These are phyloP conservation scores for Xylariomycetidae sp. DNA, from an alignment of 2,329 filamentous ascomycete species.

Conservation along the genomic window DNA sequence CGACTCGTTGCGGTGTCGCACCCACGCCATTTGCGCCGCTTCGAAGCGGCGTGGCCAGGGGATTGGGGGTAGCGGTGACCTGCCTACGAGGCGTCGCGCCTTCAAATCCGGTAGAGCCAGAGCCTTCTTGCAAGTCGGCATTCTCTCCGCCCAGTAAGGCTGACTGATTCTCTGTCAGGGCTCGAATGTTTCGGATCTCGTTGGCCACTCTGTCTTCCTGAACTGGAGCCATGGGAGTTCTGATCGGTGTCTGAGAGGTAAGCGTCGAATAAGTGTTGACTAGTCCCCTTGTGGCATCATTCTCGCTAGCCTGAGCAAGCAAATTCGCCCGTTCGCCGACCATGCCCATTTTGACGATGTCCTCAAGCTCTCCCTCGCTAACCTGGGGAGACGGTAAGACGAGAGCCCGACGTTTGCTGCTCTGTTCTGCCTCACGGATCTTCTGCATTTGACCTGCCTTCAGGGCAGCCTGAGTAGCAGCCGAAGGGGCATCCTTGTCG, in stretches of 20 bases:
- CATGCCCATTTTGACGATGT: conserved; percentile 98
- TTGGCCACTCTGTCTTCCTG: conserved; percentile 96
- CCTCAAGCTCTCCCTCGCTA: conserved; percentile 86
- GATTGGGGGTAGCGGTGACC: conserved; percentile 85
- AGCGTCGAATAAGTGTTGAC: conserved; percentile 83
- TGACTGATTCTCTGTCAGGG: conserved; percentile 89
- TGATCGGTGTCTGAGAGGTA: conserved; percentile 78
- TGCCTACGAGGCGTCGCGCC: conserved; percentile 78
- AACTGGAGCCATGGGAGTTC: conserved; percentile 84
- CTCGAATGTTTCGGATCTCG: conserved; percentile 89
- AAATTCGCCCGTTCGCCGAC: conserved; percentile 79
- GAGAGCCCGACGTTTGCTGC: conserved; percentile 83
- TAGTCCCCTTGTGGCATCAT: conserved; percentile 77
- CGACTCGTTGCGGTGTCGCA: conserved; percentile 64
- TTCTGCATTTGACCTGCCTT: conserved; percentile 94
- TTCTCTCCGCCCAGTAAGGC: conserved; percentile 92
- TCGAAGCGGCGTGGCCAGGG: conserved; percentile 83
- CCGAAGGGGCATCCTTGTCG: conserved; percentile 75
- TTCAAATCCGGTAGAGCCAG: conserved; percentile 81
- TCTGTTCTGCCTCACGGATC: conserved; percentile 92
- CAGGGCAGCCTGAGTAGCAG: conserved; percentile 78
- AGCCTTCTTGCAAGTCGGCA: conserved; percentile 77
- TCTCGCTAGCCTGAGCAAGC: conserved; percentile 73
- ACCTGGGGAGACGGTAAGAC: conserved; percentile 86
- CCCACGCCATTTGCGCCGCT: conserved; percentile 57